Evolutionary conservation across 768 basidiomycete genomes (phyloP).

Genomic region (Calocybe gangraenosa): DNA sequence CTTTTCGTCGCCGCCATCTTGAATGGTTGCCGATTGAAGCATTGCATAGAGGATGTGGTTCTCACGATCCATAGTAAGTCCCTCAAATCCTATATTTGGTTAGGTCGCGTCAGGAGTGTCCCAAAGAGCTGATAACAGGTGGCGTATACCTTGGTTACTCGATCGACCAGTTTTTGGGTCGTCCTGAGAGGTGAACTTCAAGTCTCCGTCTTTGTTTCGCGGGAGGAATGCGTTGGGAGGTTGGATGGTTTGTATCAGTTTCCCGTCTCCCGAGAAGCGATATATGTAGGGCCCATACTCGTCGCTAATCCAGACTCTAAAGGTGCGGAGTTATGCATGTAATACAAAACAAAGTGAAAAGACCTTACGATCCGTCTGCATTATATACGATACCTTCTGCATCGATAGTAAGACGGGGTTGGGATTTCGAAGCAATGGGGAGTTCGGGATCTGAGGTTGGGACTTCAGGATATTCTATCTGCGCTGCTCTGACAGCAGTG

Average conservation of each 20-base stretch:
- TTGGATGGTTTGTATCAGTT: slow-evolving; percentile 51
- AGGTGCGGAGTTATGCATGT: background rate
- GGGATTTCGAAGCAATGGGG: slow-evolving; percentile 38
- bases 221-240: slow-evolving; percentile 58
- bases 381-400: slow-evolving; percentile 57
- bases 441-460: slow-evolving; percentile 37
- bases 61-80: slow-evolving; percentile 45
- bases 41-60: slow-evolving; percentile 54
- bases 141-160: slow-evolving; percentile 54
- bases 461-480: slow-evolving; percentile 24
- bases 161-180: slow-evolving; percentile 50
- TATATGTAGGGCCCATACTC: slow-evolving; percentile 71
- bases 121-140: too few species aligned
- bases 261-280: slow-evolving; percentile 40
- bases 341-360: background rate
- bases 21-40: slow-evolving; percentile 59
- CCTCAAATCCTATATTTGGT: slow-evolving; percentile 46
- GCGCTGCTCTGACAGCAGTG: slow-evolving; percentile 38
- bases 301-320: slow-evolving; percentile 61
- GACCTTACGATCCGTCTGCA: slow-evolving; percentile 54
- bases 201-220: slow-evolving; percentile 30
- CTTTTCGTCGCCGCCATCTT: slow-evolving; percentile 54
- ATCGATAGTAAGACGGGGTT: slow-evolving; percentile 50
- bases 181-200: slow-evolving; percentile 48
- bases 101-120: background rate